Evolutionary conservation across 2,329 filamentous ascomycete genomes (phyloP), one percentile per base, ranked within the genome.

Genomic region (Alternaria alternata): DNA sequence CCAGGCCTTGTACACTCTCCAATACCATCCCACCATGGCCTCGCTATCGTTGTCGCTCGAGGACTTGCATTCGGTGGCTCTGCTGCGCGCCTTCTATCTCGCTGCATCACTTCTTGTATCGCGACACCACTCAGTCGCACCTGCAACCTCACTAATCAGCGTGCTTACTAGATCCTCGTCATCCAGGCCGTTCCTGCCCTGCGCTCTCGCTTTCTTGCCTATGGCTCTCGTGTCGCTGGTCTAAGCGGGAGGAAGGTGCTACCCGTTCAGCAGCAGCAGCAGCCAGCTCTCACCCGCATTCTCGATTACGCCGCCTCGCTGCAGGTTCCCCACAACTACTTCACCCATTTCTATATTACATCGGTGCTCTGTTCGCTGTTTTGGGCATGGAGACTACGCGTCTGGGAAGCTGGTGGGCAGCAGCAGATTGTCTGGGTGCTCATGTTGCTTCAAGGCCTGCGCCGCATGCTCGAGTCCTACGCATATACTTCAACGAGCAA

Each of bases 241-340:
- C 54, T 65, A 14, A 57, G 48, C 32, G 51, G 20, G 26, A 52
- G 44, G 20, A 54, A 54, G 54, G 20, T 44, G 44, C 32, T 48
- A 34, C 46, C 49, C n/a, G 48, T 41, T 30, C 58, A 62, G 51
- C 51, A 54, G 44, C n/a, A 63, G 39, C 63, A 63, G 51, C 51
- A 63, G 39, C 63, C 66, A 14, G 16, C 47, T 18, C 7, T 71
- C 46, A 55, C 47, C 18, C 65, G 58, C 22, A 51, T 82, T 46
- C 80, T 88, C 60, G 86, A 88, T 68, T 75, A 74, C 58, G 71
- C 86, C 20, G 84, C 86, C 34, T 80, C 77, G 38, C 76, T 85
- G 66, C 86, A 87, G 74, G 90, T 97, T 36, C 93, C 94, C 22
- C 95, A 98, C 80, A 86, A 86, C 63, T 98, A 92, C 89, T 98